Percentiles rank a stretch among this genome's conserved stretches.
Conservation (phyloP, 768 basidiomycete species). For the Russula sp. region DNA sequence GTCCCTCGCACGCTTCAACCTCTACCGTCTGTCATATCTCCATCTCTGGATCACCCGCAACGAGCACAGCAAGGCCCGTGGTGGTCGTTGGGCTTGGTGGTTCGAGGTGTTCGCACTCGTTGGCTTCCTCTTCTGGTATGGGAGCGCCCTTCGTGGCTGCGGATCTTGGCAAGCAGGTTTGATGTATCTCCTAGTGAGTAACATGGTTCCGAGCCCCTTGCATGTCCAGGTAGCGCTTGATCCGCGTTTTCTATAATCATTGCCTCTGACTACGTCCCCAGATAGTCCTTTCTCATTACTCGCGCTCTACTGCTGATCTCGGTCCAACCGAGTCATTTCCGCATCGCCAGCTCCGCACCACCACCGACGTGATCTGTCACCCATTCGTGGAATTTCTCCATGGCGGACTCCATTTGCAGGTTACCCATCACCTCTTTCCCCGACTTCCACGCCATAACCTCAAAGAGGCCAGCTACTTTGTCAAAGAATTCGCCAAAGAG, state of each 20-base stretch:
- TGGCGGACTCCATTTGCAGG: constrained; percentile 96
- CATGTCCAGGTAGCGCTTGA: constrained; percentile 74
- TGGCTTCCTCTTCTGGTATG: constrained; percentile 92
- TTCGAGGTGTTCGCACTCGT: constrained; percentile 65
- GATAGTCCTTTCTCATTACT: constrained; percentile 98
- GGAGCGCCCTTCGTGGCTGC: constrained; percentile 57
- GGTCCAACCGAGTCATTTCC: constrained; percentile 89
- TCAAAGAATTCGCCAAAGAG: constrained; percentile 83
- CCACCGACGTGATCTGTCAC: constrained; percentile 88
- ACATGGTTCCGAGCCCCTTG: constrained; percentile 80
- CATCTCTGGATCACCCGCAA: constrained; percentile 63
- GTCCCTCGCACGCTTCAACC: constrained; percentile 88
- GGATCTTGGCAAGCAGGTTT: constrained; percentile 65
- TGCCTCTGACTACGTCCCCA: constrained; percentile 24
- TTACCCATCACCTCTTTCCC: constrained; percentile 96
- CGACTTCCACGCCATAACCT: constrained; percentile 92
- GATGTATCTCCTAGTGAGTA: constrained; percentile 75
- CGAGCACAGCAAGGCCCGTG: constrained; percentile 54
- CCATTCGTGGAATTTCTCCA: constrained; percentile 82
- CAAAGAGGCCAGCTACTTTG: constrained; percentile 68
- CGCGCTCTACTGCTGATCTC: constrained; percentile 87
- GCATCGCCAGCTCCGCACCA: constrained; percentile 93
- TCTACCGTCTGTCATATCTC: constrained; percentile 80
- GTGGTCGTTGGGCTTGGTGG: constrained; percentile 72
- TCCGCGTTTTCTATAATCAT: neutral